Conservation (phyloP, 768 basidiomycete genomes). For the Lentinula boryana region DNA sequence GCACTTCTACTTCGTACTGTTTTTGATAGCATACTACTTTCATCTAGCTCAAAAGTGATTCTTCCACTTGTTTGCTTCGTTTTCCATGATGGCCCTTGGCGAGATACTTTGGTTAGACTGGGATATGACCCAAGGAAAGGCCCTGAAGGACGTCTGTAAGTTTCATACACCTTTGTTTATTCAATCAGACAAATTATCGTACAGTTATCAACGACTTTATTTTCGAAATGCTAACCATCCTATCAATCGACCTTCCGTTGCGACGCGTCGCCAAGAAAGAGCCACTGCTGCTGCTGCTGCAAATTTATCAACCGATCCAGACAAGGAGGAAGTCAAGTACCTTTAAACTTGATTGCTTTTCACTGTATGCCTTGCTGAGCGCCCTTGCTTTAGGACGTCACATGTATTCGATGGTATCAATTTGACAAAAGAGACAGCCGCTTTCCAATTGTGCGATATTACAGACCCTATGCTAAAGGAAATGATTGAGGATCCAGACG, state of each 20-base stretch:
- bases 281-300: slow-evolving; percentile 13
- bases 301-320: slow-evolving; percentile 17
- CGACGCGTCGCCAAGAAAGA: slow-evolving; percentile 57
- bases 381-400: slow-evolving; percentile 37
- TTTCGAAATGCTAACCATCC: slow-evolving; percentile 86
- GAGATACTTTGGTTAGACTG: slow-evolving; percentile 81
- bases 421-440: slow-evolving; percentile 79
- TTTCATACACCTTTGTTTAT: slow-evolving; percentile 7
- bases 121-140: slow-evolving; percentile 87
- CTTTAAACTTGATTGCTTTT: neutral
- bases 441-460: slow-evolving; percentile 94
- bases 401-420: slow-evolving; percentile 88
- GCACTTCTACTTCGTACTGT: neutral
- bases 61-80: slow-evolving; percentile 81
- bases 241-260: slow-evolving; percentile 71
- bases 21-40: neutral
- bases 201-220: slow-evolving; percentile 86
- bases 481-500: slow-evolving; percentile 73
- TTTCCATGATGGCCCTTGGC: slow-evolving; percentile 92
- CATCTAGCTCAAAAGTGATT: slow-evolving; percentile 60
- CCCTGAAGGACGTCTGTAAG: slow-evolving; percentile 70
- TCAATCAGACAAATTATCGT: neutral
- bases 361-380: neutral
- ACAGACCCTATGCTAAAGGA: slow-evolving; percentile 74
- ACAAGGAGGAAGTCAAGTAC: slow-evolving; percentile 28